A percentile compares a stretch with the other conserved stretches of the same genome.
Evolutionary conservation across 2,329 filamentous ascomycete species (phyloP).

Genomic region (Pseudopithomyces maydicus): DNA sequence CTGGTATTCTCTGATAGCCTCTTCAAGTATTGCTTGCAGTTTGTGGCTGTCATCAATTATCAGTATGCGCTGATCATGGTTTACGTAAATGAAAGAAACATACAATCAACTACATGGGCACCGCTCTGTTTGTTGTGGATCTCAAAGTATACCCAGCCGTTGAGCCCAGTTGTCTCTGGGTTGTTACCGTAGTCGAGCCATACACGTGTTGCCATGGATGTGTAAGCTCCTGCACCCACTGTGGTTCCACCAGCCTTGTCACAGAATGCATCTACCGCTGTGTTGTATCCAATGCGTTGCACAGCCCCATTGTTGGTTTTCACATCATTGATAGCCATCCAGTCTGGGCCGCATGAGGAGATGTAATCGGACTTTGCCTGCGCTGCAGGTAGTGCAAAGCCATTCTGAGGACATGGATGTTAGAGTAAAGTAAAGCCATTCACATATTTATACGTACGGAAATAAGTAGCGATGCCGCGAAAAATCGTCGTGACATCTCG

Average conservation of each 20-base stretch:
- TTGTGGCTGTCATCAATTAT: conserved; percentile 7
- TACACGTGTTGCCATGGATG: conserved; percentile 16
- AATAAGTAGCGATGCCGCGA: not conserved
- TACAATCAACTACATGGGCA: conserved; percentile 15
- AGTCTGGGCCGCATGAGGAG: conserved; percentile 10
- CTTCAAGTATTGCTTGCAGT: conserved; percentile 18
- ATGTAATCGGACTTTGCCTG: conserved; percentile 9
- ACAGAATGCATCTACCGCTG: conserved; percentile 20
- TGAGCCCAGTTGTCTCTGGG: conserved; percentile 14
- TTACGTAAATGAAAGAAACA: not conserved
- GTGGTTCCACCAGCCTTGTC: conserved; percentile 12
- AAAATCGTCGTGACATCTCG: not conserved
- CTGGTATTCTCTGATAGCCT: conserved; percentile 6
- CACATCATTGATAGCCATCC: conserved; percentile 16
- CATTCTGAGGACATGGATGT: not conserved
- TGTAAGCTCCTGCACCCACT: conserved; percentile 11
- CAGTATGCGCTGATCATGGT: not conserved
- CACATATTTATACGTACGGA: not conserved
- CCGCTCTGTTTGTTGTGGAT: conserved; percentile 17
- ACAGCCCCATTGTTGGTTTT: conserved; percentile 13
- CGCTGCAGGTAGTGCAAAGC: not conserved
- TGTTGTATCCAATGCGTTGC: conserved; percentile 15
- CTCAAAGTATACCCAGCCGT: conserved; percentile 22
- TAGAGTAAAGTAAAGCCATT: not conserved
- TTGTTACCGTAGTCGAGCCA: conserved; percentile 16